Evolutionary conservation across 495 filamentous ascomycete genomes (phyloP), one percentile per base, ranked within the genome.

Genomic region (Xylaria grammica): DNA sequence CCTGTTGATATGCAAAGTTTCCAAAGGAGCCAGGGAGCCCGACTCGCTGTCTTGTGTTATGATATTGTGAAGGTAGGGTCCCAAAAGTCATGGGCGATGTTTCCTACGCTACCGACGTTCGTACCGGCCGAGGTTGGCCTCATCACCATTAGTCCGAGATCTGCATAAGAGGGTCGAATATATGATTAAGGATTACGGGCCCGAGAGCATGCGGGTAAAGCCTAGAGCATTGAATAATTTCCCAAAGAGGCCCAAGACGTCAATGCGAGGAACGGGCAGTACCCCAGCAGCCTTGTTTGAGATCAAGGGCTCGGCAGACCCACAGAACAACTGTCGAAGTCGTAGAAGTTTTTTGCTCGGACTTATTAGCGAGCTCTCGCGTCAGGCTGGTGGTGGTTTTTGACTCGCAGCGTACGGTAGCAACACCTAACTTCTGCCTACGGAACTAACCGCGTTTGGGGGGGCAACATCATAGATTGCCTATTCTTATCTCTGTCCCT

Each of bases 271-370:
- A 65, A 62, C 67, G 53, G 63, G 63, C 59, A 58, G 62, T 50
- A 69, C 68, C 67, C 63, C 63, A 60, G 63, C 55, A 69, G 58
- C 30, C 59, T 53, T 52, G 63, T 63, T 62, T 65, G 64, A 67
- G 55, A 55, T 61, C 66, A 61, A 61, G 61, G 54, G 56, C 27
- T 48, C 52, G 51, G 50, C 62, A 63, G 66, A 73, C 68, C 72
- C 72, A 79, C 69, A 71, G 75, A 77, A 79, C 71, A 74, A 70
- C 67, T 65, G 67, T 77, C 71, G 77, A 80, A 80, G 63, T 62
- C 69, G 71, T 77, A 62, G 76, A 79, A 81, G 70, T 42, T 60
- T 29, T 30, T 20, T 58, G 2, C 42, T 40, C 42, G 49, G 36
- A 17, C 27, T n/a, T 48, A 26, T 19, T 34, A 46, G 29, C 40